A percentile compares a stretch with the other conserved stretches of the same genome.
Conservation (phyloP, 169 alveolate genomes). For the Plasmodium gaboni region DNA sequence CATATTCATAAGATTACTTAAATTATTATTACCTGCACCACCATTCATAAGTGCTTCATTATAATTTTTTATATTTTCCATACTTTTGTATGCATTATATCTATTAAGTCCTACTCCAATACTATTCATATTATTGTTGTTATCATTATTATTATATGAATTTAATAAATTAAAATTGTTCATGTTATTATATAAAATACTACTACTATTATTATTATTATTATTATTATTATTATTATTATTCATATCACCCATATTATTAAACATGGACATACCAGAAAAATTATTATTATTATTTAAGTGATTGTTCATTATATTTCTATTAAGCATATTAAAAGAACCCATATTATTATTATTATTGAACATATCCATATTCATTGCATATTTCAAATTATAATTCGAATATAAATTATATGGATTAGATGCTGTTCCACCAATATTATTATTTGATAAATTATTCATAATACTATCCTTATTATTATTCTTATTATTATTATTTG, state of each 20-base stretch:
- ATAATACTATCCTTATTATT: background rate
- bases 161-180: background rate
- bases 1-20: conserved; percentile 10
- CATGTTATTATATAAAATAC: background rate
- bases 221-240: background rate
- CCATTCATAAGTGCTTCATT: conserved; percentile 5
- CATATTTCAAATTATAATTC: conserved; percentile 63
- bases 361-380: conserved; percentile 52
- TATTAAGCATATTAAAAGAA: background rate
- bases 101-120: background rate
- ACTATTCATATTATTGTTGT: conserved; percentile 10
- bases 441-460: background rate
- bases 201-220: background rate
- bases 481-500: conserved; percentile 17
- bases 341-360: background rate
- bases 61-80: conserved; percentile 10
- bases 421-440: background rate
- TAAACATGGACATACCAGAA: conserved; percentile 2
- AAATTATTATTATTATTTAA: conserved; percentile 14
- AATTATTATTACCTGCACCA: conserved; percentile 1
- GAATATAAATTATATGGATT: conserved; percentile 40
- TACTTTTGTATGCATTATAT: background rate
- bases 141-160: background rate
- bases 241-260: conserved; percentile 27
- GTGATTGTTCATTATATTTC: background rate